Conservation (phyloP, 1,284 basidiomycete genomes). For the Ustilago cynodontis region DNA sequence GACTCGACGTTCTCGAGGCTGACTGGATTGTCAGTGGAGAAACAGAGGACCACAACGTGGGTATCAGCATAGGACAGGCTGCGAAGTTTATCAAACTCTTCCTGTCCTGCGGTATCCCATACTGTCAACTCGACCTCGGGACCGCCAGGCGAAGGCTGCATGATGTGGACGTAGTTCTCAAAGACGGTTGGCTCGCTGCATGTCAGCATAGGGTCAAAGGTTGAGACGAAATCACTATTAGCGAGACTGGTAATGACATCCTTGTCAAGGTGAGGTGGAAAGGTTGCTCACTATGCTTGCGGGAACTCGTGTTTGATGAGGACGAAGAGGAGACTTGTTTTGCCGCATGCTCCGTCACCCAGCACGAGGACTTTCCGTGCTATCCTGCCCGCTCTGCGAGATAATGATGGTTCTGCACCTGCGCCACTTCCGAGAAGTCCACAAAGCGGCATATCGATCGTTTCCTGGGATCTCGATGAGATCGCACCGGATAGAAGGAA, state of each 20-base stretch:
- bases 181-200: constrained; percentile 69
- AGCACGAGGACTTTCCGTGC: constrained; percentile 87
- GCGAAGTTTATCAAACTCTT: constrained; percentile 92
- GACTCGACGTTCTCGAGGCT: constrained; percentile 86
- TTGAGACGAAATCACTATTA: background rate
- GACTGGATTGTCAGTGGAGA: constrained; percentile 73
- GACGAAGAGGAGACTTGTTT: constrained; percentile 48
- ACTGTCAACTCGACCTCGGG: constrained; percentile 87
- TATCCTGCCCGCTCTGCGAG: constrained; percentile 1
- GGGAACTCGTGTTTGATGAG: constrained; percentile 51
- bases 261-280: background rate
- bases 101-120: constrained; percentile 97
- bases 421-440: constrained; percentile 3
- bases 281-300: constrained; percentile 44
- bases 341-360: constrained; percentile 72
- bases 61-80: constrained; percentile 94
- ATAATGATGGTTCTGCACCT: background rate
- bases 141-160: constrained; percentile 74
- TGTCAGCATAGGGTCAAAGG: background rate
- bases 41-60: constrained; percentile 75
- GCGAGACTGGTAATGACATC: background rate
- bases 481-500: background rate
- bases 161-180: constrained; percentile 86
- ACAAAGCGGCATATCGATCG: constrained; percentile 24
- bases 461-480: background rate